These are phyloP conservation scores for Phanerochaete carnosa DNA, from an alignment of 768 basidiomycete species.

Conservation along the genomic window DNA sequence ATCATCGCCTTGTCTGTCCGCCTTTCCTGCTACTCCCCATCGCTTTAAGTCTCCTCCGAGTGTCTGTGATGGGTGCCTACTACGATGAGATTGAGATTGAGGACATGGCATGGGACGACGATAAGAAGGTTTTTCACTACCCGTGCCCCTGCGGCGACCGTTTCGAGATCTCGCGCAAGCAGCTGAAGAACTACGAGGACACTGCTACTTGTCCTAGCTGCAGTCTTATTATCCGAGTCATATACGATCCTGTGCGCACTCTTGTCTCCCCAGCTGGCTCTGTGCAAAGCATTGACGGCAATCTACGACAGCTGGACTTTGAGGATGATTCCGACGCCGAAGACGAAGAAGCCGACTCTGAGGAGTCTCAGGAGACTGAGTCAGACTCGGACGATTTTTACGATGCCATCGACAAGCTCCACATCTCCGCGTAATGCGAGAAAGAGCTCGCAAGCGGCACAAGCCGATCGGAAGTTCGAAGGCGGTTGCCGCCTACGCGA, in stretches of 20 bases:
- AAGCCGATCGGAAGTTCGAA: background rate
- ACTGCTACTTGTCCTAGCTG: constrained; percentile 96
- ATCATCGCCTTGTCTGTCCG: background rate
- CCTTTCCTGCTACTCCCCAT: background rate
- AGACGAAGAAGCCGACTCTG: constrained; percentile 31
- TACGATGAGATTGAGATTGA: constrained; percentile 99
- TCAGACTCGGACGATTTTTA: constrained; percentile 47
- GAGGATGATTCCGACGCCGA: constrained; percentile 59
- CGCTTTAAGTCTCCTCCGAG: background rate
- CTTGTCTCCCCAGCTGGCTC: background rate
- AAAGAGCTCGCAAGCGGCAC: too few relatives aligned
- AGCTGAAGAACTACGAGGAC: constrained; percentile 88
- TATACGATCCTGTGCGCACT: constrained; percentile 85
- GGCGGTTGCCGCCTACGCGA: too few relatives aligned
- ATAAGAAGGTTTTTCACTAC: constrained; percentile 85
- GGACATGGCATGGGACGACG: constrained; percentile 89
- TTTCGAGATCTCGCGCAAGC: constrained; percentile 88
- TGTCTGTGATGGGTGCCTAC: constrained; percentile 64
- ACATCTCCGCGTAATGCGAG: constrained; percentile 34
- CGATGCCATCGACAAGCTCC: constrained; percentile 66
- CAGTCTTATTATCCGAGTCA: constrained; percentile 85
- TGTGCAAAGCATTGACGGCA: too few relatives aligned
- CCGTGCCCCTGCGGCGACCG: constrained; percentile 98
- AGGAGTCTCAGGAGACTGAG: constrained; percentile 8
- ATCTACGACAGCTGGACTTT: constrained; percentile 64